Conservation (phyloP, 768 basidiomycete genomes). For the Kwoniella europaea region DNA sequence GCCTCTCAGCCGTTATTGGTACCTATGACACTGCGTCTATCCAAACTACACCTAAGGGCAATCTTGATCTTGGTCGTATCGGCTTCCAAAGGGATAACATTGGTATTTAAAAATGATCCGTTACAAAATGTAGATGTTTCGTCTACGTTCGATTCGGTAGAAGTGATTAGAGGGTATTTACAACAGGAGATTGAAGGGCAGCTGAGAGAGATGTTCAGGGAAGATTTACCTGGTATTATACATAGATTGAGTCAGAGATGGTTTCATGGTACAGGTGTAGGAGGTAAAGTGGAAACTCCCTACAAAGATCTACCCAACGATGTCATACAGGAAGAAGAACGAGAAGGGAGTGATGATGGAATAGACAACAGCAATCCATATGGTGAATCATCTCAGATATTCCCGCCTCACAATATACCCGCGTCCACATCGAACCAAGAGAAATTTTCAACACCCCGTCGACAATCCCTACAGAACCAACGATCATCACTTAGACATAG, state of each 20-base stretch:
- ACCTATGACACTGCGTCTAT: conserved; percentile 95
- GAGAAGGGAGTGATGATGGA: conserved; percentile 22
- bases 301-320: conserved; percentile 63
- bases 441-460: conserved; percentile 35
- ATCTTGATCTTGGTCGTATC: conserved; percentile 98
- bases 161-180: conserved; percentile 96
- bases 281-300: conserved; percentile 84
- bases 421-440: conserved; percentile 20
- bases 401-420: conserved; percentile 42
- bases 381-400: conserved; percentile 47
- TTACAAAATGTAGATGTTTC: conserved; percentile 97
- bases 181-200: conserved; percentile 97
- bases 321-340: conserved; percentile 33
- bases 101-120: conserved; percentile 99
- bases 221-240: conserved; percentile 95
- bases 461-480: conserved; percentile 30
- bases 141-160: conserved; percentile 96
- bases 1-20: conserved; percentile 95
- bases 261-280: conserved; percentile 63
- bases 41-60: conserved; percentile 89
- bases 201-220: conserved; percentile 95
- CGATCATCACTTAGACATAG: conserved; percentile 7
- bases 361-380: conserved; percentile 27
- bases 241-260: conserved; percentile 94
- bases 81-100: conserved; percentile 94